Evolutionary conservation across 495 filamentous ascomycete genomes (phyloP), one percentile per base, ranked within the genome.

Genomic region (Paragyromitra xinjiangensis): DNA sequence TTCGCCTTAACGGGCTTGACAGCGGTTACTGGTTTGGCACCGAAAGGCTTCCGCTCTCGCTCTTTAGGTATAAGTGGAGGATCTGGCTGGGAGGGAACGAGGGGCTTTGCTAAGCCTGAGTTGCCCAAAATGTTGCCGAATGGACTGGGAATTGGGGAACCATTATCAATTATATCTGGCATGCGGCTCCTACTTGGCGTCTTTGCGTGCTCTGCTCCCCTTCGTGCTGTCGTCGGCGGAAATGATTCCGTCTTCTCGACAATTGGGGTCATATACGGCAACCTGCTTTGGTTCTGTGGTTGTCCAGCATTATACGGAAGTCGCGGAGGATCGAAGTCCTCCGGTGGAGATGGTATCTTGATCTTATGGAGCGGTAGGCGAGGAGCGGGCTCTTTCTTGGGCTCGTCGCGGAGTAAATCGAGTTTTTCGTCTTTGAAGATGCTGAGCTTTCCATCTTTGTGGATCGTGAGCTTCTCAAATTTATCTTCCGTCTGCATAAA

Each of bases 201-300:
- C 44, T 82, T 81, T 29, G 71, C 74, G 4, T 71, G 66, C 58
- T 75, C 79, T 1, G 73, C 73, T 44, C 66, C 77, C 61, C 64
- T 64, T 12, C 53, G 70, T 34, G 62, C 73, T 45, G 77, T 76
- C 5, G 81, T 83, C 24, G 70, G 64, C 8, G 81, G 81, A 26
- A 83, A 95, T 24, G 90, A 92, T 84, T 99, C 95, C 0, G 95
- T 99, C 78, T 91, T 91, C 83, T 99, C 95, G 6, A 95, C 93
- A 73, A 99, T 99, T 12, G 95, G 95, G 0, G 95, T 99, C 95
- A 99, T 99, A 83, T 97, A 98, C 45, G 94, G 95, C 7, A 98
- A 86, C 63, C 94, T 90, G 82, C 91, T 96, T 76, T 97, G 94
- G 75, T 90, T 86, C 78, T 93, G 88, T 1, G 86, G 87, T 76